Evolutionary conservation across 768 basidiomycete species (phyloP), one percentile per base, ranked within the genome.

Genomic region (Russula compacta): DNA sequence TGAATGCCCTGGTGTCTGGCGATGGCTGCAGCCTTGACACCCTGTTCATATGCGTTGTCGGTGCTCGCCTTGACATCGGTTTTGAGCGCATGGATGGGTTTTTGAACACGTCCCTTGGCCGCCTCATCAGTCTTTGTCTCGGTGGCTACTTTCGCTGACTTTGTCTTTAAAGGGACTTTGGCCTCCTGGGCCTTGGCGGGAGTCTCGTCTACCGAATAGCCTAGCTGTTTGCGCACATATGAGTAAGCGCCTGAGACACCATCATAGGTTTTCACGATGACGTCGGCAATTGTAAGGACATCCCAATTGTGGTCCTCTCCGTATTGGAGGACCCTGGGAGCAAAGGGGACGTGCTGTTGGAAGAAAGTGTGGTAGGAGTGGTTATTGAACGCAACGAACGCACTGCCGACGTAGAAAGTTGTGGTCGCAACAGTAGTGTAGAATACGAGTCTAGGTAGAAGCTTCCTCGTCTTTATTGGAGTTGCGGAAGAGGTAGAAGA

Each of bases 341-440:
- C 93, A 42, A 90, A 78, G 2, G 95, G 95, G 56, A 94, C 83
- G 46, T 81, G 78, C 67, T 86, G 82, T 58, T 84, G 79, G 78
- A 97, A 97, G 71, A 95, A 79, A 66, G 95, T 88, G 70, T 89
- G 85, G 77, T 95, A 97, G 2, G 77, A 72, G 66, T 85, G 86
- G 72, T 82, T 85, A 68, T 87, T 81, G 76, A 88, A 87, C 21
- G 91, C 83, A 60, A 84, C 75, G 72, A 89, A 87, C 9, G 86
- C 82, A 73, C 92, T 92, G 53, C 86, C 83, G 60, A 85, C 75
- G 78, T 94, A 95, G 77, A 93, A 92, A 17, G 85, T 83, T 51
- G 86, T 82, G 17, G 83, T 82, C 21, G 83, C 78, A 10, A 83
- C 78, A 46, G 86, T 74, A 15, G 89, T 85, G 56, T 87, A 83